These are phyloP conservation scores for Myxozyma melibiosi DNA, from an alignment of 805 yeast genomes.

Conservation along the genomic window DNA sequence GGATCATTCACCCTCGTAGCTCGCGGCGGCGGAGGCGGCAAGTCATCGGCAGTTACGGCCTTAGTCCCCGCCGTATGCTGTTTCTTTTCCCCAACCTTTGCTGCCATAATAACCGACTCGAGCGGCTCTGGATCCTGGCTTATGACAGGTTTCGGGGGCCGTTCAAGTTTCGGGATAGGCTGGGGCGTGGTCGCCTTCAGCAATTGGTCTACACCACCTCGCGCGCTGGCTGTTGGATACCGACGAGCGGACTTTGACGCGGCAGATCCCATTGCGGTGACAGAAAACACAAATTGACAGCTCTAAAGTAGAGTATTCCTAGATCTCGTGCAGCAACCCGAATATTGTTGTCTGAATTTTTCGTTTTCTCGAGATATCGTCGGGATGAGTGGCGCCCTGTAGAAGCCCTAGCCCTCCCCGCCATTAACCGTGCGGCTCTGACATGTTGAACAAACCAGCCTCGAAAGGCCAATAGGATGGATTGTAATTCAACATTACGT, in stretches of 20 bases:
- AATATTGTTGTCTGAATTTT: too few species aligned
- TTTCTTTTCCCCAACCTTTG: constrained; percentile 1
- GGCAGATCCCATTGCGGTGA: constrained; percentile 17
- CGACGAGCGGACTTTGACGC: constrained; percentile 22
- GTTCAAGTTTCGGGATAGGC: constrained; percentile 6
- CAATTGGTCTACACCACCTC: constrained; percentile 16
- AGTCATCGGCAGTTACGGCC: not conserved
- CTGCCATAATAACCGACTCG: constrained; percentile 7
- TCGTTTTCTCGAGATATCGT: too few species aligned
- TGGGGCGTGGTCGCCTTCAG: constrained; percentile 1
- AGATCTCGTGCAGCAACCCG: too few species aligned
- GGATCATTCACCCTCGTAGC: not conserved
- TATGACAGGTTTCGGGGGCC: constrained; percentile 2
- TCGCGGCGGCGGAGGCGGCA: not conserved
- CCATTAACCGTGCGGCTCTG: constrained; percentile 6
- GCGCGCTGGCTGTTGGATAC: constrained; percentile 25
- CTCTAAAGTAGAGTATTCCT: too few species aligned
- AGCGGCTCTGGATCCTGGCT: constrained; percentile 7
- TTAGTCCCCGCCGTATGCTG: constrained; percentile 15
- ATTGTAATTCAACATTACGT: too few species aligned
- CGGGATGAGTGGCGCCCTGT: not conserved
- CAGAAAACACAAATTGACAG: not conserved
- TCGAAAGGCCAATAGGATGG: too few species aligned
- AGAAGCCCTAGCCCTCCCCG: not conserved
- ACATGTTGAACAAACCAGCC: not conserved